Percentiles rank a stretch among this genome's conserved stretches.
Evolutionary conservation across 2,329 filamentous ascomycete species (phyloP).

Genomic region (Neonectria hederae): DNA sequence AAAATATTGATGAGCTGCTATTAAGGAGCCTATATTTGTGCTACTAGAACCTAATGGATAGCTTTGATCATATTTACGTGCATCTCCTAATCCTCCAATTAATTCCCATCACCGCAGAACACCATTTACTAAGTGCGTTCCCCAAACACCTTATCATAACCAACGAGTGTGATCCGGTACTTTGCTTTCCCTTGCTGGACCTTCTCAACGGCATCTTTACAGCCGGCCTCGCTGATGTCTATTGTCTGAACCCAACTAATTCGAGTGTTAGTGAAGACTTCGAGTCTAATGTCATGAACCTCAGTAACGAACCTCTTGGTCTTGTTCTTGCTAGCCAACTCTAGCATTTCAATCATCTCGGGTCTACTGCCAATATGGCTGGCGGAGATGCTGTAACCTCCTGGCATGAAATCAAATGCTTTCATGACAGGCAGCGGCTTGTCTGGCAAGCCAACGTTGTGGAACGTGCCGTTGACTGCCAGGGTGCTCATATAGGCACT

Average conservation of each 20-base stretch:
- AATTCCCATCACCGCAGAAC: background rate
- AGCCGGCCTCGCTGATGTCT: slow-evolving; percentile 72
- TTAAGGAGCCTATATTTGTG: background rate
- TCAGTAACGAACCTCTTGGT: slow-evolving; percentile 51
- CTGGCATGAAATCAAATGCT: slow-evolving; percentile 57
- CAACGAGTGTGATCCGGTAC: slow-evolving; percentile 76
- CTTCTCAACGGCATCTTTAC: slow-evolving; percentile 74
- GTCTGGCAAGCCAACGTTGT: slow-evolving; percentile 67
- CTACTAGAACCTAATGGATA: background rate
- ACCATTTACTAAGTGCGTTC: slow-evolving; percentile 14
- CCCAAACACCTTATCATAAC: slow-evolving; percentile 71
- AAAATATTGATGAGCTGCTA: background rate
- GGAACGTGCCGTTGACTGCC: slow-evolving; percentile 64
- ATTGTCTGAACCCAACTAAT: slow-evolving; percentile 65
- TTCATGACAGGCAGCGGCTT: slow-evolving; percentile 55
- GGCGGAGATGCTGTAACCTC: slow-evolving; percentile 60
- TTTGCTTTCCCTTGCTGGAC: slow-evolving; percentile 76
- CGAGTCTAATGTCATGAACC: background rate
- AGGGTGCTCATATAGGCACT: slow-evolving; percentile 60
- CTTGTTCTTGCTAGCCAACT: slow-evolving; percentile 64
- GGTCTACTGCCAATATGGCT: slow-evolving; percentile 67
- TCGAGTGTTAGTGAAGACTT: background rate
- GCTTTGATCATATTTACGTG: background rate
- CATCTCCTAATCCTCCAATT: background rate
- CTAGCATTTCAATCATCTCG: slow-evolving; percentile 67